Base-by-base conservation (phyloP, 1,284 basidiomycete genomes). In the Neolentinus lepideus region DNA sequence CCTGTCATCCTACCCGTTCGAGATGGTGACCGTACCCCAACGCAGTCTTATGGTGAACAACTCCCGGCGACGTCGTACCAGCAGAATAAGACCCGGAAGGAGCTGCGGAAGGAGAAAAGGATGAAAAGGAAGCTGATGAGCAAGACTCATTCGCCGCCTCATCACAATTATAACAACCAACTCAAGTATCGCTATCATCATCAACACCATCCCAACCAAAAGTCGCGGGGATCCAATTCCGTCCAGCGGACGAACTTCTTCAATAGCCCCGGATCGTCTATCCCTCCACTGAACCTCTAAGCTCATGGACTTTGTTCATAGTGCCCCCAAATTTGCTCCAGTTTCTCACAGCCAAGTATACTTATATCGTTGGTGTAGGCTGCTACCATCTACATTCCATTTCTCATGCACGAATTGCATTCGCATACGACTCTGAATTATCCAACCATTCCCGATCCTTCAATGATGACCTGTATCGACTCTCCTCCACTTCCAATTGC, bases 121-220 rank as follows among this genome's bases (percentile, higher is more conserved):
- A 73, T 69, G 63, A 83, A 84, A 68, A 73, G 77, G 59, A 84
- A 83, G 65, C 77, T 69, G 72, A 72, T 66, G 69, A 72, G 58
- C 62, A 76, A 58, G 63, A 64, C 51, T 66, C 69, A 65, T 61
- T 36, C 69, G 71, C 55, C 68, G 71, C 54, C 71, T 75, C 68
- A 70, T 55, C 72, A 71, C 51, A 70, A 73, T 51, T 67, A 71
- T 56, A 55, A 64, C 46, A 63, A 62, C 53, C 67, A 71, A 54
- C 54, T 38, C 50, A 60, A 66, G 58, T 66, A 64, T 61, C 67
- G 74, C 45, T 75, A 78, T 59, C 64, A 70, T 36, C 80, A 81
- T 58, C 74, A 78, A n/a, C 83, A 85, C 62, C 83, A 85, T 64
- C 84, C 87, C 19, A 90, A 90, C 63, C 70, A 72, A 63, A 90